Evolutionary conservation across 2,329 filamentous ascomycete genomes (phyloP).

Genomic region (Fusarium irregulare): DNA sequence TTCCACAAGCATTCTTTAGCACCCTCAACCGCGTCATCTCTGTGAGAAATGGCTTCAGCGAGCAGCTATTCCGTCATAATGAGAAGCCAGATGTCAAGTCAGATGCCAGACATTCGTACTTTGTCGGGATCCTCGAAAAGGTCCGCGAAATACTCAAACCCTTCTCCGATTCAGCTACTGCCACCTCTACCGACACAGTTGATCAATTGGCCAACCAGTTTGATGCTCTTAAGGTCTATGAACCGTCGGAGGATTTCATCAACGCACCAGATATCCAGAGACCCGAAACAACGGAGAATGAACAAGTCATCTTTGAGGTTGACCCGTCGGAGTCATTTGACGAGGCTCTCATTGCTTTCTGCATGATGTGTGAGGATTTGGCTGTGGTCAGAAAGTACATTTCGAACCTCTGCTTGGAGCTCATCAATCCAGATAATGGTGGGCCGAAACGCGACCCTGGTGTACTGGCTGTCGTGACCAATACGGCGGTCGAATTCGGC

Average conservation of each 20-base stretch:
- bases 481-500: conserved; percentile 52
- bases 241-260: conserved; percentile 47
- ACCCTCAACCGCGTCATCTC: conserved; percentile 55
- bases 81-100: conserved; percentile 28
- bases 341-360: conserved; percentile 47
- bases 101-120: conserved; percentile 48
- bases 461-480: conserved; percentile 52
- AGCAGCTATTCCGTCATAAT: conserved; percentile 31
- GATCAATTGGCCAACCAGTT: not conserved
- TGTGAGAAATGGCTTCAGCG: conserved; percentile 47
- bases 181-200: not conserved
- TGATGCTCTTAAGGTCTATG: not conserved
- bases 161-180: not conserved
- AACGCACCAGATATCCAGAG: conserved; percentile 42
- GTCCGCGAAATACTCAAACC: conserved; percentile 48
- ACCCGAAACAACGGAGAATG: not conserved
- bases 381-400: conserved; percentile 18
- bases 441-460: conserved; percentile 9
- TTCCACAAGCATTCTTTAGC: conserved; percentile 47
- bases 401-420: not conserved
- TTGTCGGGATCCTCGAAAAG: conserved; percentile 51
- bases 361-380: conserved; percentile 48
- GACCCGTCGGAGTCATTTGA: conserved; percentile 42
- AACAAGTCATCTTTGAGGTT: conserved; percentile 46
- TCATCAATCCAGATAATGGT: not conserved